A percentile compares a stretch with the other conserved stretches of the same genome.
Conservation (phyloP, 345 rosid genomes). For the Xanthoceras sorbifolium region DNA sequence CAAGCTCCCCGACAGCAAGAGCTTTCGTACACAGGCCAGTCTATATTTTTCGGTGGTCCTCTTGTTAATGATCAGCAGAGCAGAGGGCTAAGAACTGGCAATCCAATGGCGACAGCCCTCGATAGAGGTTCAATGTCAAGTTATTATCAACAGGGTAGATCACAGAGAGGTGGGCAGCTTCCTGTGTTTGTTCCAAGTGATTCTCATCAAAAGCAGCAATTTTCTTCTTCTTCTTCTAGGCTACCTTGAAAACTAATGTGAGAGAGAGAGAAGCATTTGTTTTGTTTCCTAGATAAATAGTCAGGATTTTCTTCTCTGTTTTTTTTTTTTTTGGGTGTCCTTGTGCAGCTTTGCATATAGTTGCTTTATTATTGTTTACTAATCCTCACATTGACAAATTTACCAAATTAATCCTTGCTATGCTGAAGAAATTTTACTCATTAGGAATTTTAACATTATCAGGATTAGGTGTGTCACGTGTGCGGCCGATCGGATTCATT, state of each 20-base stretch:
- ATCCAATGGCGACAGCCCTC: slow-evolving; percentile 26
- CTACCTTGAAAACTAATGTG: slow-evolving; percentile 37
- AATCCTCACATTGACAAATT: neutral
- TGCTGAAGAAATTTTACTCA: neutral
- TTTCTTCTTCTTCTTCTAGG: slow-evolving; percentile 33
- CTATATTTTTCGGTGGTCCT: slow-evolving; percentile 72
- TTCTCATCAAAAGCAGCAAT: slow-evolving; percentile 51
- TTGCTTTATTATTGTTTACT: neutral
- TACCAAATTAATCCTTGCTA: neutral
- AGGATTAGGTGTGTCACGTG: too few species aligned
- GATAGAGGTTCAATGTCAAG: slow-evolving; percentile 48
- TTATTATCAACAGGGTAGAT: slow-evolving; percentile 61
- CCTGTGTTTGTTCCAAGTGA: slow-evolving; percentile 87
- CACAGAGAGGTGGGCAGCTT: slow-evolving; percentile 76
- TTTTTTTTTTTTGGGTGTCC: neutral
- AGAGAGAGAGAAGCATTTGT: slow-evolving; percentile 12
- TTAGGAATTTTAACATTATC: neutral
- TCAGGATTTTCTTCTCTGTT: slow-evolving; percentile 10
- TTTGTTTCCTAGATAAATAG: slow-evolving; percentile 14
- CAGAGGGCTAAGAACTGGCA: slow-evolving; percentile 41
- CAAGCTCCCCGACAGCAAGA: slow-evolving; percentile 53
- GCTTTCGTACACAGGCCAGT: slow-evolving; percentile 55
- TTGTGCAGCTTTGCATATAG: slow-evolving; percentile 17
- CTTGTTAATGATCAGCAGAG: slow-evolving; percentile 47
- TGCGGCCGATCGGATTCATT: too few species aligned